A percentile compares a stretch with the other conserved stretches of the same genome.
These are phyloP conservation scores for Cystobasidium tubakii DNA, from an alignment of 768 basidiomycete genomes.

Conservation along the genomic window DNA sequence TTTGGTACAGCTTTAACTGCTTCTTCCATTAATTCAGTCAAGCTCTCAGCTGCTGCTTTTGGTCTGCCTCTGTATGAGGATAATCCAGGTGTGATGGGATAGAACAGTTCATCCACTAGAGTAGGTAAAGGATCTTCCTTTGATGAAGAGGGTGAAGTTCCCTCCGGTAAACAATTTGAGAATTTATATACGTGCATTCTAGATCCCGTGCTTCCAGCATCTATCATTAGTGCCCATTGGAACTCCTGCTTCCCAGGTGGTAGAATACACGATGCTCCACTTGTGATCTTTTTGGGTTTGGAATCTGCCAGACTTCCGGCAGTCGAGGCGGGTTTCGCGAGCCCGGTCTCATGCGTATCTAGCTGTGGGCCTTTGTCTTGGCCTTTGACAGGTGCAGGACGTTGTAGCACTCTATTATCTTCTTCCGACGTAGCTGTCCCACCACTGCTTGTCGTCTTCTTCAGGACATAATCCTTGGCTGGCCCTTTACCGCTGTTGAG, in stretches of 20 bases:
- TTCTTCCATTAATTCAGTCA: conserved; percentile 73
- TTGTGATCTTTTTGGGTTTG: neutral
- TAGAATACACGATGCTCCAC: conserved; percentile 13
- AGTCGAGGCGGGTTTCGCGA: neutral
- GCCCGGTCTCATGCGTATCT: neutral
- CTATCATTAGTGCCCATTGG: conserved; percentile 93
- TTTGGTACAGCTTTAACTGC: conserved; percentile 72
- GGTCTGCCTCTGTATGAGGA: conserved; percentile 62
- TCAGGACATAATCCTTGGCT: neutral
- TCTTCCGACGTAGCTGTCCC: conserved; percentile 6
- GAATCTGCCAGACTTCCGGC: neutral
- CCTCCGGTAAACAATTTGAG: conserved; percentile 43
- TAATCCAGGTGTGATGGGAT: conserved; percentile 71
- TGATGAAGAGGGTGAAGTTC: conserved; percentile 63
- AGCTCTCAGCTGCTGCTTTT: conserved; percentile 64
- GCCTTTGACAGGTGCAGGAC: neutral
- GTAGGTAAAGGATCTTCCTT: conserved; percentile 56
- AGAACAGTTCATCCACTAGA: conserved; percentile 92
- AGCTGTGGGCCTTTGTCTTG: neutral
- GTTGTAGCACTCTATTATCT: neutral
- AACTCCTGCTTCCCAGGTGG: conserved; percentile 27
- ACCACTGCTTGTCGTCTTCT: neutral
- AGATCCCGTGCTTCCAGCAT: conserved; percentile 95
- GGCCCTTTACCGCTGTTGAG: conserved; percentile 2
- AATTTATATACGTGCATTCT: conserved; percentile 99